A percentile compares a stretch with the other conserved stretches of the same genome.
Evolutionary conservation across 225 moss, liverwort and hornwort genomes (phyloP).

Genomic region (Straminergon stramineum): DNA sequence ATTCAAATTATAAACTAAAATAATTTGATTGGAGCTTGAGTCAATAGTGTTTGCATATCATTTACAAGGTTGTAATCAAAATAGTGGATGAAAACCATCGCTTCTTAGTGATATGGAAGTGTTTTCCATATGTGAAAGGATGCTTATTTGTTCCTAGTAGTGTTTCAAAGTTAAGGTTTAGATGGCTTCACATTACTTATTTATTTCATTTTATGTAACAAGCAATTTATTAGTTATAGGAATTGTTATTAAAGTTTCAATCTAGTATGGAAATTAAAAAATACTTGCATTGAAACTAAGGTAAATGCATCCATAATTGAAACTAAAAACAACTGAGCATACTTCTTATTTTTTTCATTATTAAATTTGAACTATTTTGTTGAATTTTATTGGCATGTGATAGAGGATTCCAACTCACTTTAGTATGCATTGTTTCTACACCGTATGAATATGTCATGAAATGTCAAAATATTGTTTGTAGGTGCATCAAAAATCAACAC

Average conservation of each 20-base stretch:
- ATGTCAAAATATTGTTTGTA: not conserved
- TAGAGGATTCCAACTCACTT: not conserved
- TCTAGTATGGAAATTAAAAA: not conserved
- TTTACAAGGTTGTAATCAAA: not conserved
- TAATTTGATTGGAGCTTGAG: not conserved
- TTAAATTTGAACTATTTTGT: not conserved
- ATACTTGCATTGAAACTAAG: not conserved
- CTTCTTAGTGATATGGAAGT: not conserved
- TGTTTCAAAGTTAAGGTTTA: not conserved
- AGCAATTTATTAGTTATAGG: not conserved
- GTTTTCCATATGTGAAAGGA: rapidly evolving
- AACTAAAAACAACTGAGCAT: not conserved
- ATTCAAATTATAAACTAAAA: not conserved
- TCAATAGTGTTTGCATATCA: not conserved
- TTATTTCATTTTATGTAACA: not conserved
- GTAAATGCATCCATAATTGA: not conserved
- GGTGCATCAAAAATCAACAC: not conserved
- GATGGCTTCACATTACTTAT: not conserved
- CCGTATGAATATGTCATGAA: not conserved
- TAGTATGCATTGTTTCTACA: not conserved
- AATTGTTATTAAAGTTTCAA: not conserved
- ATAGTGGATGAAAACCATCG: not conserved
- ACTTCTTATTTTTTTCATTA: not conserved
- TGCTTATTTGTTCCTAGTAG: rapidly evolving
- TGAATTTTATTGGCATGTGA: not conserved